A percentile compares a stretch with the other conserved stretches of the same genome.
Conservation (phyloP, 2,329 filamentous ascomycete species). For the Esteya vermicola region DNA sequence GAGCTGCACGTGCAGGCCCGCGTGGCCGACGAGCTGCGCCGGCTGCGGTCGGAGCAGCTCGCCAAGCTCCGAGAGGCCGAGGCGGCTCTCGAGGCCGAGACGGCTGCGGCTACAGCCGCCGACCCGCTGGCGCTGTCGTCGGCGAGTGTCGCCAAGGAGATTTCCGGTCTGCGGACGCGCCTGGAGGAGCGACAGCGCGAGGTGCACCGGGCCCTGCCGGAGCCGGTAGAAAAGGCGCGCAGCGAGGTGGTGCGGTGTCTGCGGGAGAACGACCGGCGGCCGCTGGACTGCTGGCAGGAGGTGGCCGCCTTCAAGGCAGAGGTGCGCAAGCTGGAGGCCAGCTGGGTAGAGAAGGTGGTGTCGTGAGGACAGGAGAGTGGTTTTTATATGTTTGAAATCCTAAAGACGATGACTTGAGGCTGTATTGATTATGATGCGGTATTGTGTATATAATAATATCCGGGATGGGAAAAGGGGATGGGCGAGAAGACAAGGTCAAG, state of each 20-base stretch:
- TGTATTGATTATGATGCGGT: no score
- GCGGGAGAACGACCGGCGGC: conserved; percentile 69
- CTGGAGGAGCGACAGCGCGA: conserved; percentile 51
- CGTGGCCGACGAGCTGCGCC: conserved; percentile 72
- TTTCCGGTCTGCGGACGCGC: conserved; percentile 42
- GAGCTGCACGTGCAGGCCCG: conserved; percentile 83
- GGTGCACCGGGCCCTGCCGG: conserved; percentile 49
- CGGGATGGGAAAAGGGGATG: no score
- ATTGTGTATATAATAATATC: no score
- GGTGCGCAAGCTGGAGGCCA: conserved; percentile 72
- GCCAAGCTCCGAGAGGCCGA: conserved; percentile 46
- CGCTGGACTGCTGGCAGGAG: conserved; percentile 89
- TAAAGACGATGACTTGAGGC: no score
- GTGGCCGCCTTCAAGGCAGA: conserved; percentile 82
- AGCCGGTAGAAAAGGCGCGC: conserved; percentile 59
- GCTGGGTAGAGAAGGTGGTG: conserved; percentile 75
- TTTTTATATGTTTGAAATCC: neutral
- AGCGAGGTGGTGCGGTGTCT: conserved; percentile 67
- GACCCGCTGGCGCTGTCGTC: conserved; percentile 2
- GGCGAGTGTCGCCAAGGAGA: conserved; percentile 39
- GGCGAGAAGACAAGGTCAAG: no score
- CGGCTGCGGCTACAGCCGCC: neutral
- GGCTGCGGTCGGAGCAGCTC: conserved; percentile 57
- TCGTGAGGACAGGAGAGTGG: conserved; percentile 18
- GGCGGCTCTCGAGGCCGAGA: conserved; percentile 13